These are phyloP conservation scores for Fragaria nilgerrensis DNA, from an alignment of 306 rosid genomes.

Conservation along the genomic window DNA sequence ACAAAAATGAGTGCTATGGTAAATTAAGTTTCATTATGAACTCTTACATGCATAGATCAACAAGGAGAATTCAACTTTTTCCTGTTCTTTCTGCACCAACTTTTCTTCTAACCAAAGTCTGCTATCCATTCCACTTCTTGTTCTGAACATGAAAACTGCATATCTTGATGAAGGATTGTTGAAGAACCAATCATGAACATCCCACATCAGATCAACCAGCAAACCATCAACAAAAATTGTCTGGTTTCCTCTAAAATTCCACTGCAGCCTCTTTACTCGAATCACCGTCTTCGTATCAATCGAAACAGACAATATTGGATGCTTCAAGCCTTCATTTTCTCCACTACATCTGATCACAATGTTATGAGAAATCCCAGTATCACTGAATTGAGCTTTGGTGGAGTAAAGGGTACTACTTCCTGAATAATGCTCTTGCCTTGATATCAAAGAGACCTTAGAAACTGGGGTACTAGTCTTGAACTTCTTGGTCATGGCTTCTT, in stretches of 20 bases:
- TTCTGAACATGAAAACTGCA: constrained; percentile 88
- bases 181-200: constrained; percentile 92
- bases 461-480: constrained; percentile 23
- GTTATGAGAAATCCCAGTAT: constrained; percentile 59
- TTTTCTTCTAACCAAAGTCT: constrained; percentile 89
- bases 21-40: constrained; percentile 22
- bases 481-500: constrained; percentile 42
- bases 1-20: not conserved
- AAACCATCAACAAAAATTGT: constrained; percentile 83
- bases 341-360: constrained; percentile 66
- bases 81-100: constrained; percentile 45
- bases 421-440: constrained; percentile 65
- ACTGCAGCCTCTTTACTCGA: constrained; percentile 78
- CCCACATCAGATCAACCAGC: constrained; percentile 91
- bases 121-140: constrained; percentile 76
- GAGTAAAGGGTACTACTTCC: constrained; percentile 59
- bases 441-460: constrained; percentile 44
- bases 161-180: constrained; percentile 47
- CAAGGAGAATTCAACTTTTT: constrained; percentile 64
- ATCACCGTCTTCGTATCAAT: constrained; percentile 77
- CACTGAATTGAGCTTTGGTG: constrained; percentile 69
- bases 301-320: constrained; percentile 50
- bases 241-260: constrained; percentile 96
- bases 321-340: constrained; percentile 47
- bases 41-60: constrained; percentile 90